These are phyloP conservation scores for Suillus plorans DNA, from an alignment of 768 basidiomycete species.

Conservation along the genomic window DNA sequence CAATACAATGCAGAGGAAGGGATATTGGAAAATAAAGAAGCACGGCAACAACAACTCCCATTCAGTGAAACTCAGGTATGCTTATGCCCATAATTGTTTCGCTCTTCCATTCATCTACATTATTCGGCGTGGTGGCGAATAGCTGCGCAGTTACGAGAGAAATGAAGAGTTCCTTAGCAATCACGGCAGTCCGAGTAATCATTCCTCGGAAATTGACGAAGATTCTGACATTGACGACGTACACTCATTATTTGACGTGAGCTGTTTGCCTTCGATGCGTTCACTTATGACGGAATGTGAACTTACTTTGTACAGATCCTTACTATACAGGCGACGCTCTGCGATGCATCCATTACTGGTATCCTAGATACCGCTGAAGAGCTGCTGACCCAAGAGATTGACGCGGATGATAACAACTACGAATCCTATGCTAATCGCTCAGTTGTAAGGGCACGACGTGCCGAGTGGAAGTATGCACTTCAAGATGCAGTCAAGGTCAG, in stretches of 20 bases:
- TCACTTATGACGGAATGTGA: neutral
- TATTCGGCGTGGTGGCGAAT: neutral
- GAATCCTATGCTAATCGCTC: neutral
- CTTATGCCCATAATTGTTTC: neutral
- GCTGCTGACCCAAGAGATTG: neutral
- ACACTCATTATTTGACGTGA: neutral
- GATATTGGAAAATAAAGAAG: neutral
- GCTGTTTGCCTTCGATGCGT: neutral
- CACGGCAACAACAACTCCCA: too few species aligned
- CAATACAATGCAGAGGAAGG: neutral
- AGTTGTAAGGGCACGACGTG: neutral
- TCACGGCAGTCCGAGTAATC: neutral
- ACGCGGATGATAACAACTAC: neutral
- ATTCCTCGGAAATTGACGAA: neutral
- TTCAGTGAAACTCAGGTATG: neutral
- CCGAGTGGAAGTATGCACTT: neutral
- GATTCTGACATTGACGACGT: neutral
- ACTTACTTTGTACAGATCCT: neutral
- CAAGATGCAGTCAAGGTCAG: neutral
- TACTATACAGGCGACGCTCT: neutral
- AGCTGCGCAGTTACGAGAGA: neutral
- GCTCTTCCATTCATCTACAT: neutral
- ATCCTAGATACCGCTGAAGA: neutral
- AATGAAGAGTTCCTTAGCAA: neutral
- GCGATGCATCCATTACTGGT: neutral